Base-by-base conservation (phyloP, 495 filamentous ascomycete species). In the Venustampulla echinocandica region DNA sequence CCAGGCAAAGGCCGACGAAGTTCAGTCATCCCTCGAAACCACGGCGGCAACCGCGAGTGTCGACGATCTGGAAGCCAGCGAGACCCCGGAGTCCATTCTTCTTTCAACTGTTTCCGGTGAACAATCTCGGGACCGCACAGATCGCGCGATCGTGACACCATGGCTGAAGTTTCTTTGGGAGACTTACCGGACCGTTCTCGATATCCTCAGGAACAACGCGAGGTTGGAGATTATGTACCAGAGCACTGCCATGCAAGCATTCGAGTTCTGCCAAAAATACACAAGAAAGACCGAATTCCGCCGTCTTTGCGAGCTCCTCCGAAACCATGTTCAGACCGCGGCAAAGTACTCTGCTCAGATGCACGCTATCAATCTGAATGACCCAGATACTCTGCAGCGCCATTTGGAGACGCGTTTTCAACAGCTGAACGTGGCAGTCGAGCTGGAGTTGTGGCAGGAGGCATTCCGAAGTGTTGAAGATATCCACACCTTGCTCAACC, bases 131-230 rank as follows among this genome's bases (percentile, higher is more conserved):
- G 92, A 98, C 64, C 84, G 92, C 48, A 98, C 92, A 59, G 92
- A 97, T 70, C 82, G 92, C 57, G 92, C 92, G 54, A 90, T 98
- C 55, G 92, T 98, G 37, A 98, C 92, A 43, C 92, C 92, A 38
- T 98, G 93, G 92, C 77, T 98, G 54, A 98, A 98, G 70, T 98
- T 98, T 62, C 75, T 98, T 47, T 98, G 92, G 92, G 93, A 98
- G 70, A 95, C 92, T n/a, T 98, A 98, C 69, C 87, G 92, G 28
- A 98, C 92, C 43, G 92, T 98, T 28, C 76, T 98, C 55, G 92
- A 98, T 58, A 97, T 98, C 61, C 75, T 98, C 54, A 87, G 95
- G 69, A 98, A 98, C 75, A 98, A 98, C 75, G 93, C 92, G 27
- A 83, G 92, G 28, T 73, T 98, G 28, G 92, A 98, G 72, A 77